A percentile compares a stretch with the other conserved stretches of the same genome.
Evolutionary conservation across 495 filamentous ascomycete species (phyloP).

Genomic region (Annulohypoxylon stygium): DNA sequence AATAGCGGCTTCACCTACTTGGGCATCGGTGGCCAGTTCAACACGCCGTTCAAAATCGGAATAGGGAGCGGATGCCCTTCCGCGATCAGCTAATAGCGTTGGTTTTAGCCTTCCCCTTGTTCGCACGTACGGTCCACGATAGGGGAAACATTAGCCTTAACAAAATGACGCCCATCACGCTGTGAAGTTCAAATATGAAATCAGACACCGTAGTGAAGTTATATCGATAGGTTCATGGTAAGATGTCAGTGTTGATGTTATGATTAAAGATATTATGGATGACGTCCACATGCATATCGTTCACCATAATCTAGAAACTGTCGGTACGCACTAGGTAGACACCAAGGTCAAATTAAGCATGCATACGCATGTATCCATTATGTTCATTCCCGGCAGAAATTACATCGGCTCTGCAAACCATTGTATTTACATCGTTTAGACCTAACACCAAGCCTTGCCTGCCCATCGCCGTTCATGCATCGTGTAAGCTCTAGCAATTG

Average conservation of each 20-base stretch:
- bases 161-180: background rate
- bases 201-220: background rate
- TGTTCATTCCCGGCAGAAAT: slow-evolving; percentile 4
- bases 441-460: slow-evolving; percentile 31
- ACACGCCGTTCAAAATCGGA: slow-evolving; percentile 33
- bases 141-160: background rate
- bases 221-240: background rate
- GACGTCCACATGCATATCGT: background rate
- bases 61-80: background rate
- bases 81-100: background rate
- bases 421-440: slow-evolving; percentile 34
- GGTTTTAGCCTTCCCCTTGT: background rate
- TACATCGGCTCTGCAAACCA: slow-evolving; percentile 28
- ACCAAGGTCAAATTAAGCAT: background rate
- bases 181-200: background rate
- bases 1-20: slow-evolving; percentile 41
- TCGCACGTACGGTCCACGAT: background rate
- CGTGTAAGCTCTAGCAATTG: slow-evolving; percentile 18
- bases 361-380: background rate
- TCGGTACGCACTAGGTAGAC: background rate
- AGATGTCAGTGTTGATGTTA: background rate
- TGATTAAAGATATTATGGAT: background rate
- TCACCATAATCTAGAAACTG: background rate
- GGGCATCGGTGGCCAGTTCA: slow-evolving; percentile 52
- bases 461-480: slow-evolving; percentile 39